Conservation (phyloP, 768 basidiomycete genomes). For the Suillus sp. region DNA sequence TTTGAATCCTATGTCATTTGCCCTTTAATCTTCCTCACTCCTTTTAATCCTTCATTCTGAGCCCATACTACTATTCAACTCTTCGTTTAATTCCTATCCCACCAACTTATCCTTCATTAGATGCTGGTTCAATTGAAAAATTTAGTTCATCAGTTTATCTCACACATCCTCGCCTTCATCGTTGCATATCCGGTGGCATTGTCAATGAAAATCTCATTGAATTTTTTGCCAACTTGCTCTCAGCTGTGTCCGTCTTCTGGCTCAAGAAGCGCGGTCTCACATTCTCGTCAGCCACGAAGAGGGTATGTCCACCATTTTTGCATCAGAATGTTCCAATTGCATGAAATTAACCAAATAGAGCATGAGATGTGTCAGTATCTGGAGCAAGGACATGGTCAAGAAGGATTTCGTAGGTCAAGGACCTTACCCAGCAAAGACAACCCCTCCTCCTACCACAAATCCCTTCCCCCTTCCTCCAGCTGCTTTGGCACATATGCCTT, state of each 20-base stretch:
- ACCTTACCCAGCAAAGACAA: too few relatives aligned
- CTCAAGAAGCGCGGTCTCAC: too few relatives aligned
- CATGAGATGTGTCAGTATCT: too few relatives aligned
- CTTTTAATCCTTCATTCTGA: neutral
- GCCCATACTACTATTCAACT: neutral
- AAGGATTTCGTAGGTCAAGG: too few relatives aligned
- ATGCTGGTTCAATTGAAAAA: neutral
- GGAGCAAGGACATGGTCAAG: too few relatives aligned
- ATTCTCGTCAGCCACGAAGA: too few relatives aligned
- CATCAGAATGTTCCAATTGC: too few relatives aligned
- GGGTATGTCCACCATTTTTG: conserved; percentile 95
- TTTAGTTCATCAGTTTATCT: conserved; percentile 67
- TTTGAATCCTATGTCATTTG: neutral
- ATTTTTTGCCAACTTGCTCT: conserved; percentile 77
- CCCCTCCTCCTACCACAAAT: too few relatives aligned
- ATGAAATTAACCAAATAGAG: too few relatives aligned
- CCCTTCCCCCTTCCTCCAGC: too few relatives aligned
- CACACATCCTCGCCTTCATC: conserved; percentile 93
- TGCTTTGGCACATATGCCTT: too few relatives aligned
- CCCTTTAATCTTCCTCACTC: neutral
- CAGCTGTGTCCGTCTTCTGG: conserved; percentile 75
- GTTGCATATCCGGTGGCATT: conserved; percentile 91
- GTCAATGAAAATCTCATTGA: conserved; percentile 96
- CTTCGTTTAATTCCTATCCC: neutral
- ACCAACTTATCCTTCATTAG: neutral